Evolutionary conservation across 345 rosid genomes (phyloP).

Genomic region (Cardamine chenopodiifolia): DNA sequence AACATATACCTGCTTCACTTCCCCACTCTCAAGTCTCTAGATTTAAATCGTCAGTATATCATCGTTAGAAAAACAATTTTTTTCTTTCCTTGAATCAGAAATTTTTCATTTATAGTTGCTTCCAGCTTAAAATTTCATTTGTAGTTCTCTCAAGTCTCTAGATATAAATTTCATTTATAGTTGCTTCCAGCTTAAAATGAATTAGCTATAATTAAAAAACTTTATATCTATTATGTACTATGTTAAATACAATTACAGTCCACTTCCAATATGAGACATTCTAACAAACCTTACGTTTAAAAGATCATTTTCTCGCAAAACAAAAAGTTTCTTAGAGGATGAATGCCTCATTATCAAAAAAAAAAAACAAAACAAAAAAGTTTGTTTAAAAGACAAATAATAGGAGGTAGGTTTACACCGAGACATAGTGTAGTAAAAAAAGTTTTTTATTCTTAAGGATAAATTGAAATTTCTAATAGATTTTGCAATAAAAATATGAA

Average conservation of each 20-base stretch:
- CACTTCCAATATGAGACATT: neutral
- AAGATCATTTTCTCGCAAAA: no score
- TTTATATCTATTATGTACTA: neutral
- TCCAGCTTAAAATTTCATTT: no score
- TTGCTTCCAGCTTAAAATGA: neutral
- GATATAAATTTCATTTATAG: no score
- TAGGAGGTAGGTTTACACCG: neutral
- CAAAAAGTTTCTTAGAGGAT: no score
- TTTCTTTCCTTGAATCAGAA: neutral
- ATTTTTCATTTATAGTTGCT: neutral
- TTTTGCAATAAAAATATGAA: no score
- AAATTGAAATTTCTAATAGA: neutral
- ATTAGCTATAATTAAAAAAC: neutral
- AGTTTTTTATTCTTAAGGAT: neutral
- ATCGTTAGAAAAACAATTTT: neutral
- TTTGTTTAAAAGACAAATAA: no score
- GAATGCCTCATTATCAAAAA: no score
- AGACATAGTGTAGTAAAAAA: neutral
- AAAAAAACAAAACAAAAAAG: no score
- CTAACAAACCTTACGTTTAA: neutral
- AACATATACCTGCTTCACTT: conserved; percentile 24
- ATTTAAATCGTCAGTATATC: neutral
- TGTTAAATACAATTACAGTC: neutral
- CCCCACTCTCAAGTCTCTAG: conserved; percentile 21
- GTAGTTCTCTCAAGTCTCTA: no score